Evolutionary conservation across 441 rosid genomes (phyloP).

Genomic region (Breynia disticha): DNA sequence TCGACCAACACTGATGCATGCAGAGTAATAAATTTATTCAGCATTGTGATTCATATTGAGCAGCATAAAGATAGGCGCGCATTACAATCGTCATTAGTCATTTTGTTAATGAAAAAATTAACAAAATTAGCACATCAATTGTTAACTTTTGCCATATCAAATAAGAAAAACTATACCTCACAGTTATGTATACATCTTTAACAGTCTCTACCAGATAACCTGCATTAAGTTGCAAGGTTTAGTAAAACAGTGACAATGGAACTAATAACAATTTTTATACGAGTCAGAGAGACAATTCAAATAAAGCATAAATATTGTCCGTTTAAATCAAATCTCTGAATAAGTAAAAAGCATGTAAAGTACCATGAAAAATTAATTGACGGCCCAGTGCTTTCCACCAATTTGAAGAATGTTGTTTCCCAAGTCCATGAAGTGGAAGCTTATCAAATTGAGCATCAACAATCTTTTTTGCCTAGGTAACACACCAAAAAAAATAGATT

Average conservation of each 20-base stretch:
- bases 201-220: conserved; percentile 33
- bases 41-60: neutral
- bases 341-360: neutral
- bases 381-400: conserved; percentile 47
- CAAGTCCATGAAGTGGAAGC: conserved; percentile 49
- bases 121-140: neutral
- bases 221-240: conserved; percentile 15
- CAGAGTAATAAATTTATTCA: neutral
- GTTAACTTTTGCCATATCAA: neutral
- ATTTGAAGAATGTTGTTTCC: conserved; percentile 30
- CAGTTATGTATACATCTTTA: conserved; percentile 25
- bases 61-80: neutral
- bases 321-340: neutral
- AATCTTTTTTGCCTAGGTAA: conserved; percentile 31
- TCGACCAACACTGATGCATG: conserved; percentile 28
- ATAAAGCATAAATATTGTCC: no score
- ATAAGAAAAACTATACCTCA: conserved; percentile 21
- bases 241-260: neutral
- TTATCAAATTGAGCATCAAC: conserved; percentile 34
- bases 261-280: no score
- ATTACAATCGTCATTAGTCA: no score
- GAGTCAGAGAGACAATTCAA: no score
- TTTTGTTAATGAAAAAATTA: no score
- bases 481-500: conserved; percentile 3
- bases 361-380: conserved; percentile 36